Conservation (phyloP, 352 stramenopile species). For the Pythium monospermum region DNA sequence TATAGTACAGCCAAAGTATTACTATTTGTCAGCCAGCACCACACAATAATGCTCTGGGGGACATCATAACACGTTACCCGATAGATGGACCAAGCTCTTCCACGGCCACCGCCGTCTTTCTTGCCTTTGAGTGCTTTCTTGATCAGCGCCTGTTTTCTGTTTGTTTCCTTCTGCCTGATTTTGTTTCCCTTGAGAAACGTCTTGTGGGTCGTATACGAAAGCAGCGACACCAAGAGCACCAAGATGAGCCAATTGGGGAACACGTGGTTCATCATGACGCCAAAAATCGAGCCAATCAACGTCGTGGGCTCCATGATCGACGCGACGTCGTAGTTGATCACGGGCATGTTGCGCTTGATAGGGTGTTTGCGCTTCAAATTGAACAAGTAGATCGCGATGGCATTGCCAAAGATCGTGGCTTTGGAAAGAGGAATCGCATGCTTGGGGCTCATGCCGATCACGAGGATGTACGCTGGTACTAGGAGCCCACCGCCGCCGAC, state of each 20-base stretch:
- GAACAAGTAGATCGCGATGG: slow-evolving; percentile 92
- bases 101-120: slow-evolving; percentile 33
- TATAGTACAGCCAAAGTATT: not conserved
- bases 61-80: slow-evolving; percentile 36
- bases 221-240: slow-evolving; percentile 63
- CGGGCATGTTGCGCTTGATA: slow-evolving; percentile 75
- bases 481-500: slow-evolving; percentile 94
- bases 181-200: slow-evolving; percentile 65
- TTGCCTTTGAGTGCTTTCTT: slow-evolving; percentile 50
- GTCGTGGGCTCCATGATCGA: slow-evolving; percentile 97
- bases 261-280: slow-evolving; percentile 80
- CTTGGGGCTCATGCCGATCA: slow-evolving; percentile 92
- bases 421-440: slow-evolving; percentile 97
- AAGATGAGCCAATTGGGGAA: slow-evolving; percentile 84
- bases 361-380: slow-evolving; percentile 94
- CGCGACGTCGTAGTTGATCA: slow-evolving; percentile 99
- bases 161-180: slow-evolving; percentile 58
- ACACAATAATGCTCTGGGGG: not conserved
- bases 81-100: slow-evolving; percentile 67
- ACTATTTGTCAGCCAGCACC: not conserved
- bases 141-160: slow-evolving; percentile 32
- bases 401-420: slow-evolving; percentile 96
- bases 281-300: slow-evolving; percentile 72
- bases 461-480: slow-evolving; percentile 96
- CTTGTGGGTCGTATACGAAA: slow-evolving; percentile 75